phyloP scores from a whole-genome alignment of 2,329 filamentous ascomycete species.

The Xylariaceae sp. region DNA sequence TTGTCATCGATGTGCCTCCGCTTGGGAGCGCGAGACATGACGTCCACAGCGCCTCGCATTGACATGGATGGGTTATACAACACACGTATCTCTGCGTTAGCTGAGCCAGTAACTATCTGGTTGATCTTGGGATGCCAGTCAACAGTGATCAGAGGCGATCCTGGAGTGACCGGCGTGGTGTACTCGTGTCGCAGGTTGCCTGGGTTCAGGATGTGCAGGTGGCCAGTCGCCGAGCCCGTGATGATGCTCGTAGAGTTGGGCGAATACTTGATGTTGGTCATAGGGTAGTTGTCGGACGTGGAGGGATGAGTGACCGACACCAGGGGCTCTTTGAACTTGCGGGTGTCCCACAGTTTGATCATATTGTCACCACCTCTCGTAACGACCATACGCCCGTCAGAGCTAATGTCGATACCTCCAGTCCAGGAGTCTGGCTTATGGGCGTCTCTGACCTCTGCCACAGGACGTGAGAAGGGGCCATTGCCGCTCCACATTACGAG shows the following conservation, averaged over 20 bases:
- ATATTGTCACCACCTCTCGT: conserved; percentile 85
- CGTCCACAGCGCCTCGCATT: conserved; percentile 69
- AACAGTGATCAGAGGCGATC: conserved; percentile 73
- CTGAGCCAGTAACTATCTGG: conserved; percentile 90
- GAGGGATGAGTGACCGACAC: conserved; percentile 72
- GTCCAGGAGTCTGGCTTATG: conserved; percentile 84
- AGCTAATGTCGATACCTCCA: conserved; percentile 81
- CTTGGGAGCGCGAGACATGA: conserved; percentile 91
- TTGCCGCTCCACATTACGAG: conserved; percentile 89
- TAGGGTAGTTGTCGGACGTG: conserved; percentile 75
- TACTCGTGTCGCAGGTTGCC: conserved; percentile 81
- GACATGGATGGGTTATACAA: conserved; percentile 88
- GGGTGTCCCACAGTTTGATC: conserved; percentile 94
- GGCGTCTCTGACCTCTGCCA: conserved; percentile 75
- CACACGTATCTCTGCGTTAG: conserved; percentile 81
- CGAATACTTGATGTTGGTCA: conserved; percentile 82
- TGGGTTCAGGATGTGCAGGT: conserved; percentile 88
- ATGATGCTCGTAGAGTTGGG: conserved; percentile 78
- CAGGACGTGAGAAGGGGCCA: conserved; percentile 74
- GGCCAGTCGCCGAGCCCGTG: conserved; percentile 77
- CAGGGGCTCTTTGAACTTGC: conserved; percentile 88
- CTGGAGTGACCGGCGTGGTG: conserved; percentile 81
- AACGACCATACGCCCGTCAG: conserved; percentile 83
- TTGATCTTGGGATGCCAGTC: conserved; percentile 93
- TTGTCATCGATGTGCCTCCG: conserved; percentile 94